Evolutionary conservation across 2,329 filamentous ascomycete genomes (phyloP), one percentile per base, ranked within the genome.

Genomic region (Apiospora pterosperma): DNA sequence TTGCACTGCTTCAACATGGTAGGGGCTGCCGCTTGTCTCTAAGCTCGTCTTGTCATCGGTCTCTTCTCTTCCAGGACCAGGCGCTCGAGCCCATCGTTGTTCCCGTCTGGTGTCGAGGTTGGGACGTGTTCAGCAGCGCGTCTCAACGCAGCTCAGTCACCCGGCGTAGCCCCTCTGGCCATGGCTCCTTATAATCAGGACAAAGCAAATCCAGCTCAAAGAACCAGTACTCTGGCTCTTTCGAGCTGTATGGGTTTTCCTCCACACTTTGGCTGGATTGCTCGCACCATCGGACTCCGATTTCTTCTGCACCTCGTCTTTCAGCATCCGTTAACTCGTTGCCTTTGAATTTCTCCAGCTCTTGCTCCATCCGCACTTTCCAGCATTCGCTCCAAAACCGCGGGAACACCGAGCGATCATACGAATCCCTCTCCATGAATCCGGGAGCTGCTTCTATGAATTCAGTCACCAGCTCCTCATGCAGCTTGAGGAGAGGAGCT

Each of bases 281-380:
- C 28, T 59, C 62, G 36, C 52, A 59, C 62, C 62, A 63, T 4
- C 31, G 36, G 3, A 59, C 62, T 3, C 62, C 62, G 12, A 63
- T 59, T 34, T 48, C 28, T 39, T 63, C 62, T 11, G 62, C 62
- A 8, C 39, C 62, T 25, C 19, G 38, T 60, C 36, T 60, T 31
- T 63, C 55, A 7, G 11, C 28, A 39, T 48, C 55, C n/a, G 41
- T 63, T 23, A 63, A 48, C 1, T 36, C 25, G 21, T n/a, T 11
- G 1, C 62, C 62, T 10, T 59, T 23, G 2, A 63, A 55, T 38
- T 60, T 38, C 3, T 60, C 55, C n/a, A 59, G 28, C 16, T 25
- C 62, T 39, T 52, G n/a, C 14, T 44, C 11, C 1, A 63, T 39
- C 52, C 62, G 39, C n/a, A 25, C 28, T 25, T 25, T 14, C 62